Base-by-base conservation (phyloP, 331 rosid species). In the Dryas integrifolia region DNA sequence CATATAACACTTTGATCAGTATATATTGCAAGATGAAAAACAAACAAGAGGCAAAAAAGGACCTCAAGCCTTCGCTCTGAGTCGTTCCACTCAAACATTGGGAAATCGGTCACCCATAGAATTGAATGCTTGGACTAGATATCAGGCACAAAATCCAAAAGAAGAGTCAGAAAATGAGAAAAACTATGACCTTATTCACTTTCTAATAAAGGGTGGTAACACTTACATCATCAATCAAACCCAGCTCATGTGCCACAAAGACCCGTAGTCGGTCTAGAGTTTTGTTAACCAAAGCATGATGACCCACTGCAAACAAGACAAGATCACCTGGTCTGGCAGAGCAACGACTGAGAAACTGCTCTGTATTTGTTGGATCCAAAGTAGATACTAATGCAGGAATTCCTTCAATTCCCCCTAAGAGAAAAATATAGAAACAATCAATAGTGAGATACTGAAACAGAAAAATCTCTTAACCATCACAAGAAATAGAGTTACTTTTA, bases 81-180 rank as follows among this genome's bases (percentile, higher is more conserved):
- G 55, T 91, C 98, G 75, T 95, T 95, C 98, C 98, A 95, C 81
- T 95, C 97, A 26, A 95, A 95, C 98, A 95, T 91, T 14, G 98
- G 98, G 76, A 95, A 95, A 81, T 91, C 97, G 0, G 96, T 91
- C 77, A 95, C 86, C 98, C 98, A 95, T 66, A 95, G 77, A 85
- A 95, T 83, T 67, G 98, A 85, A 85, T 95, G 96, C 85, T 73
- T 82, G 71, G 86, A 88, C 98, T 95, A 76, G 64, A 84, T 57
- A 70, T 57, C 81, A 77, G 47, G 9, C 40, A 72, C 44, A 81
- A 73, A 59, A 58, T 63, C 58, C 41, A 81, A 63, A 85, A 55
- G 11, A 75, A 26, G 65, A 75, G 74, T 75, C 72, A 26, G 72
- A 6, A 7, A 68, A 65, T 75, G 67, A 81, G 47, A 52, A 80